These are phyloP conservation scores for Avena eriantha DNA, from an alignment of 176 grass and related monocot species.

Conservation along the genomic window DNA sequence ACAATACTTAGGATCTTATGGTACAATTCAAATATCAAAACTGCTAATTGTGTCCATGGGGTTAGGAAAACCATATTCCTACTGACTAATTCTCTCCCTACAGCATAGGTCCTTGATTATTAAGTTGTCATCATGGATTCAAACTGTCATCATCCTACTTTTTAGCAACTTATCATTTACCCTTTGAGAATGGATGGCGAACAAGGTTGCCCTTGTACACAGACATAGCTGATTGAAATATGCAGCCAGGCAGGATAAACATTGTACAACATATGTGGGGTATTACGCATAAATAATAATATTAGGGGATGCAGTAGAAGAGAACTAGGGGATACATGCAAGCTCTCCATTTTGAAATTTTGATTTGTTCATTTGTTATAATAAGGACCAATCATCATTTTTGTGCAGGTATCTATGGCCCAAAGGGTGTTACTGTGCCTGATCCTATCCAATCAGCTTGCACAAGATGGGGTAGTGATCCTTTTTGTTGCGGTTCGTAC, in stretches of 20 bases:
- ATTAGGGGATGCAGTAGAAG: background rate
- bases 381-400: background rate
- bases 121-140: conserved; percentile 3
- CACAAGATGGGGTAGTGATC: conserved; percentile 93
- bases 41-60: background rate
- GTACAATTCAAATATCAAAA: background rate
- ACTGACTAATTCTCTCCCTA: background rate
- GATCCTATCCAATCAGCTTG: conserved; percentile 87
- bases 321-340: background rate
- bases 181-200: background rate
- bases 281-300: background rate
- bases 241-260: background rate
- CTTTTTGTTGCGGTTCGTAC: conserved; percentile 83
- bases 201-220: background rate
- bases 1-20: background rate
- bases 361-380: background rate
- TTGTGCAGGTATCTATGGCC: conserved; percentile 80
- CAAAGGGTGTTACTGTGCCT: conserved; percentile 80
- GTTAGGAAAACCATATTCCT: background rate
- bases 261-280: background rate
- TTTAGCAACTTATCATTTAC: background rate
- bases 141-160: background rate
- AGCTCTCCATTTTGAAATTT: conserved; percentile 4
- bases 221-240: background rate
- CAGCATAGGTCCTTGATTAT: background rate